Base-by-base conservation (phyloP, 1,284 basidiomycete species). In the Hymenochaete sp. region DNA sequence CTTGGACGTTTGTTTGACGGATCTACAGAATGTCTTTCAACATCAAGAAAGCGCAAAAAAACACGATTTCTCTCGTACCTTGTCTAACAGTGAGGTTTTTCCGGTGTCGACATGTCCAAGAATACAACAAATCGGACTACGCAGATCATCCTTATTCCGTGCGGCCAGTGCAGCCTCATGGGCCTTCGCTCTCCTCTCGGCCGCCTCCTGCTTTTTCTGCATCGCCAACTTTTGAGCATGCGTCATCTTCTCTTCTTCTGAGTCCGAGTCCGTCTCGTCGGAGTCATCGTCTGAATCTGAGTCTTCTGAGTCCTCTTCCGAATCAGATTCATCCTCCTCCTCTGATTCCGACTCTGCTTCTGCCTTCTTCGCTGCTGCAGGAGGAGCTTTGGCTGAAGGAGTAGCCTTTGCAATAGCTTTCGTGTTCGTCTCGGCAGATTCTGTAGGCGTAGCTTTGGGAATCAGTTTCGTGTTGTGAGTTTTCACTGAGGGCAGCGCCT, bases 61-160 rank as follows among this genome's bases (percentile, higher is more conserved):
- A 22, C 33, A 38, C n/a, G 35, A 27, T 28, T 44, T 25, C 44
- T 21, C 38, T 52, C 64, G 38, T 45, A 87, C 90, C 75, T 98
- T 98, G 67, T 99, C 96, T 54, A 99, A 70, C 40, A 99, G 68
- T 67, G 98, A 98, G 33, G 96, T 99, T 71, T 99, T 99, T 55
- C 96, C 96, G 3, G 95, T 98, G 73, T 99, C 96, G 76, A 99
- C 96, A 65, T 99, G 96, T 50, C 96, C 96, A 50, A 99, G 70
- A 62, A 99, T 98, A 81, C 95, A 98, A 64, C 96, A 99, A 60
- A 98, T 99, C 22, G 96, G 96, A 62, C 85, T 92, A 39, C 96
- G 86, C 46, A 99, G 68, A 62, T 98, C 71, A 57, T 98, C 92
- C 62, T 89, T 93, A 63, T 68, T 90, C 47, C 91, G 72, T 4